Conservation (phyloP, 2,329 filamentous ascomycete species). For the Lachnellula suecica region DNA sequence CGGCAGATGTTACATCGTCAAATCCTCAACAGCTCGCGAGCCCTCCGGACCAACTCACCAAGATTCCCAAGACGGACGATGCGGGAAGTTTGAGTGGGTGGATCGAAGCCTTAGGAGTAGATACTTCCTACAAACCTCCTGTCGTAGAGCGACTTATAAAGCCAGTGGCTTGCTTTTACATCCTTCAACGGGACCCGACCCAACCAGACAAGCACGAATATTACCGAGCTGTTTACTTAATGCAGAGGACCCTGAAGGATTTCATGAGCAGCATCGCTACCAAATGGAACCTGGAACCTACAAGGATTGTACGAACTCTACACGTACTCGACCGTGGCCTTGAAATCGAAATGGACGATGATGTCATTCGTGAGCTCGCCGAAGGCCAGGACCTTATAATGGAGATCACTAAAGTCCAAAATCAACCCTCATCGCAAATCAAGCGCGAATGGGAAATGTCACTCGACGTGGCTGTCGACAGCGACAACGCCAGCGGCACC, state of each 20-base stretch:
- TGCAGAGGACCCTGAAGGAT: slow-evolving; percentile 72
- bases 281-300: slow-evolving; percentile 79
- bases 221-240: slow-evolving; percentile 84
- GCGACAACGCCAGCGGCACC: slow-evolving; percentile 22
- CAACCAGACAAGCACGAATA: slow-evolving; percentile 52
- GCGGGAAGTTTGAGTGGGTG: slow-evolving; percentile 71
- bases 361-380: slow-evolving; percentile 76
- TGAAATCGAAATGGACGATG: slow-evolving; percentile 86
- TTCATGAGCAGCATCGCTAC: slow-evolving; percentile 70
- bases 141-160: slow-evolving; percentile 66
- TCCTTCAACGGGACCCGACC: slow-evolving; percentile 56
- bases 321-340: slow-evolving; percentile 73
- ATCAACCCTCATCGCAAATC: slow-evolving; percentile 33
- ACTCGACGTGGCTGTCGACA: slow-evolving; percentile 42
- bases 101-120: slow-evolving; percentile 92
- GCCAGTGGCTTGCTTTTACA: slow-evolving; percentile 84
- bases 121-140: slow-evolving; percentile 79
- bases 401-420: slow-evolving; percentile 48
- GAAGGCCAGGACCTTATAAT: slow-evolving; percentile 92
- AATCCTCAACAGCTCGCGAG: slow-evolving; percentile 42
- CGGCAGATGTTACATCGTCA: slow-evolving; percentile 44
- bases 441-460: slow-evolving; percentile 65
- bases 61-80: slow-evolving; percentile 56
- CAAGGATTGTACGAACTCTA: slow-evolving; percentile 68
- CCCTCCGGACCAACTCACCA: slow-evolving; percentile 52